Percentiles rank a stretch among this genome's conserved stretches.
Evolutionary conservation across 2,329 filamentous ascomycete genomes (phyloP).

Genomic region (Xylariaceae sp.): DNA sequence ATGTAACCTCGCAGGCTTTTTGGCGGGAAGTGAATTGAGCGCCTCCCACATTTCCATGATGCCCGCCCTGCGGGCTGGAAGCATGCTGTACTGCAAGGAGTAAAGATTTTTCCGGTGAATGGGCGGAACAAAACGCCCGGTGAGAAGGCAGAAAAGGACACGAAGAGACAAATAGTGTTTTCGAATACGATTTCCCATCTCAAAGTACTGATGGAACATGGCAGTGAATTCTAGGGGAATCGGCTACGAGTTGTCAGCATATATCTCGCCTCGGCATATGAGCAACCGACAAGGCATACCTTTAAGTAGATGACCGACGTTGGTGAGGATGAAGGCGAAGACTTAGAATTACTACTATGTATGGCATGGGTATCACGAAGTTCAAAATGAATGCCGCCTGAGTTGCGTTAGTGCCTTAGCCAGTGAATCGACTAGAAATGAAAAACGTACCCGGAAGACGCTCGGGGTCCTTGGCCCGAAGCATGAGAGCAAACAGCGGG

Average conservation of each 20-base stretch:
- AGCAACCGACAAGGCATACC: constrained; percentile 44
- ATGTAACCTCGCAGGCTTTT: constrained; percentile 38
- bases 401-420: constrained; percentile 2
- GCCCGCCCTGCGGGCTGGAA: constrained; percentile 76
- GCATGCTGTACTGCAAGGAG: constrained; percentile 96
- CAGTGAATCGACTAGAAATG: too few species aligned
- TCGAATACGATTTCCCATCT: constrained; percentile 85
- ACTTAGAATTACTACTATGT: constrained; percentile 37
- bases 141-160: constrained; percentile 83
- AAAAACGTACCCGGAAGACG: constrained; percentile 70
- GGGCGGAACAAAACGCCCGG: constrained; percentile 89
- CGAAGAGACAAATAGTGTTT: constrained; percentile 92
- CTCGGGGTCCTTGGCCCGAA: constrained; percentile 87
- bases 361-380: constrained; percentile 69
- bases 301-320: constrained; percentile 86
- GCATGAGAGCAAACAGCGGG: constrained; percentile 93
- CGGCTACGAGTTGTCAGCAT: constrained; percentile 51
- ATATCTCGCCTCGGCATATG: too few species aligned
- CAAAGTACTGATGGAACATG: constrained; percentile 97
- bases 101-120: constrained; percentile 95
- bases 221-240: constrained; percentile 85
- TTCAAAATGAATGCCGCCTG: constrained; percentile 85
- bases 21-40: constrained; percentile 52
- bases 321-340: constrained; percentile 39
- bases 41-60: constrained; percentile 84